Evolutionary conservation across 1,139 yeast genomes (phyloP).

Genomic region (Pichia sp.): DNA sequence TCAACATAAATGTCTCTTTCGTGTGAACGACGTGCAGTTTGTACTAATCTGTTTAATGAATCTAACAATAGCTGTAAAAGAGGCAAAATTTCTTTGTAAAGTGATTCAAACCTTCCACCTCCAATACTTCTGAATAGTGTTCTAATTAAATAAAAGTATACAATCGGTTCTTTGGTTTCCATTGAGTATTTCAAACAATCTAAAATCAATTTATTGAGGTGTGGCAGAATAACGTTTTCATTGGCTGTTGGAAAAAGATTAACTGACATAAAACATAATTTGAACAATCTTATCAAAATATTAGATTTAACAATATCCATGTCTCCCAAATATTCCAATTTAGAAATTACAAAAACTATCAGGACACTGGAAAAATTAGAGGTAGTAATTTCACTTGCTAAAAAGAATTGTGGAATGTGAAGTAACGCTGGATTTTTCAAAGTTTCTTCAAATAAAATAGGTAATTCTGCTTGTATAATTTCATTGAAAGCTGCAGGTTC

Average conservation of each 20-base stretch:
- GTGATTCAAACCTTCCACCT: slow-evolving; percentile 88
- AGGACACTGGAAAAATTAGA: slow-evolving; percentile 88
- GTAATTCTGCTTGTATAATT: slow-evolving; percentile 75
- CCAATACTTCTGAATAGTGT: slow-evolving; percentile 91
- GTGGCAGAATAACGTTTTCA: slow-evolving; percentile 82
- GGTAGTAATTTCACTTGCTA: slow-evolving; percentile 89
- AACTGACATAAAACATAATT: slow-evolving; percentile 92
- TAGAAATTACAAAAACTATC: slow-evolving; percentile 66
- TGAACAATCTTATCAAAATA: slow-evolving; percentile 77
- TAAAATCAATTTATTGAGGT: slow-evolving; percentile 72
- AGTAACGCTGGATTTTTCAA: slow-evolving; percentile 78
- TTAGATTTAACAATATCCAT: slow-evolving; percentile 74
- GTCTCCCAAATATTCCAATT: slow-evolving; percentile 73
- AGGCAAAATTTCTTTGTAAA: slow-evolving; percentile 90
- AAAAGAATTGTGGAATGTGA: slow-evolving; percentile 88
- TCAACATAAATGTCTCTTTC: slow-evolving; percentile 94
- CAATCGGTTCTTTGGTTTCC: slow-evolving; percentile 85
- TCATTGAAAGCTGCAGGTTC: slow-evolving; percentile 97
- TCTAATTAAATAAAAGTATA: slow-evolving; percentile 80
- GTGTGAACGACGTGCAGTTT: slow-evolving; percentile 78
- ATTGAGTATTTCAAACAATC: slow-evolving; percentile 77
- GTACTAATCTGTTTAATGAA: slow-evolving; percentile 73
- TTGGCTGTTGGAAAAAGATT: slow-evolving; percentile 83
- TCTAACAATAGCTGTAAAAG: slow-evolving; percentile 80
- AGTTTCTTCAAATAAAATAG: slow-evolving; percentile 72